Base-by-base conservation (phyloP, 768 basidiomycete species). In the Lentinus brumalis region DNA sequence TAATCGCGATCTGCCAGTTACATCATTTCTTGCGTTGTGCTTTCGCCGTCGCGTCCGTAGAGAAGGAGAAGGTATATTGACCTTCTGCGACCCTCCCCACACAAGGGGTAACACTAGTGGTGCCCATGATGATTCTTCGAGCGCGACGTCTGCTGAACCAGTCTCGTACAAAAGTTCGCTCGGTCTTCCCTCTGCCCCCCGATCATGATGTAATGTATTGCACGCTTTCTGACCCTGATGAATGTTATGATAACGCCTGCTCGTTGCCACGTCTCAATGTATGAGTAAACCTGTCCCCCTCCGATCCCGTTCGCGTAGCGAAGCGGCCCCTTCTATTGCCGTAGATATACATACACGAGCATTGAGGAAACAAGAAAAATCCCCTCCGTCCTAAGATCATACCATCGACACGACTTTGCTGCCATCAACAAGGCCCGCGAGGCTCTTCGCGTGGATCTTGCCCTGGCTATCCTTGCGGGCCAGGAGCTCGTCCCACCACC, bases 401-500 rank as follows among this genome's bases (percentile, higher is more conserved):
- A 71, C 73, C 86, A 89, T 88, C 74, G 82, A 86, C 62, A 94
- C 73, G 7, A 95, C 90, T 70, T 84, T 87, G 56, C 80, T 83
- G 10, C 88, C 88, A 64, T 93, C 90, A 5, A 81, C 89, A 18
- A 91, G 66, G 4, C 85, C 89, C 8, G 73, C 80, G 5, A 91
- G 78, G 64, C 79, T 86, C 69, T 86, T 83, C 1, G 89, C 89
- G n/a, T 68, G 49, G 10, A 93, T 79, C 26, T 81, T 78, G 8
- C 89, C 91, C 16, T 85, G 69, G 12, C 61, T 65, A 61, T 79
- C 78, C 71, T 79, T 85, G 40, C 91, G 86, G 56, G 77, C 78
- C 63, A 89, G 69, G 45, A 99, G 85, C 62, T 91, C 88, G 69
- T 97, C 94, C 97, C 97, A 99, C 97, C 97, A 99, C 26, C 92